Percentiles rank a stretch among this genome's conserved stretches.
phyloP scores from a whole-genome alignment of 768 basidiomycete genomes.

The Clitopilus hobsonii region DNA sequence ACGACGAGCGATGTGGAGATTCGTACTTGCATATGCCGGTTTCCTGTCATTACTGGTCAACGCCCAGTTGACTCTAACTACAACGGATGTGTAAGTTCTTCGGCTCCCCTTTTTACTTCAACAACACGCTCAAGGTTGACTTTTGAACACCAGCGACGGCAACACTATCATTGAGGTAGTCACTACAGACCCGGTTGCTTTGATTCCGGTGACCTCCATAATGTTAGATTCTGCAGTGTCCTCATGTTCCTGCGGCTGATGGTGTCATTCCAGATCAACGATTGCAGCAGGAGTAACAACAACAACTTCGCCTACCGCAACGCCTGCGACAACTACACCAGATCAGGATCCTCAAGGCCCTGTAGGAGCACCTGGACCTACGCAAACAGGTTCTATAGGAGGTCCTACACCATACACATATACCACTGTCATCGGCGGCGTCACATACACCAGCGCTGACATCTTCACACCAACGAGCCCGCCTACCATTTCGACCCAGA shows the following conservation, averaged over 20 bases:
- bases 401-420: constrained; percentile 47
- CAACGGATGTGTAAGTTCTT: constrained; percentile 28
- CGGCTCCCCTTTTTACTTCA: neutral
- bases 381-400: constrained; percentile 30
- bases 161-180: constrained; percentile 44
- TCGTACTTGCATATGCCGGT: constrained; percentile 1
- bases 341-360: constrained; percentile 39
- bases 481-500: constrained; percentile 17
- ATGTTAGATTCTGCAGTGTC: constrained; percentile 6
- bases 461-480: constrained; percentile 37
- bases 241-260: neutral
- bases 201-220: constrained; percentile 10
- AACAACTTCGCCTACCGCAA: constrained; percentile 17
- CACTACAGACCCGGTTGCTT: constrained; percentile 6
- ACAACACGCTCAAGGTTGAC: neutral
- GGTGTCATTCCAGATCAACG: constrained; percentile 16
- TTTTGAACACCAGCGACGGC: constrained; percentile 38
- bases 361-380: constrained; percentile 49
- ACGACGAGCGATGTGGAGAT: neutral
- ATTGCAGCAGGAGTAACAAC: constrained; percentile 13
- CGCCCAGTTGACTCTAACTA: constrained; percentile 44
- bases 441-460: constrained; percentile 26
- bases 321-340: constrained; percentile 15
- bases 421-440: constrained; percentile 40
- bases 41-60: constrained; percentile 16